A percentile compares a stretch with the other conserved stretches of the same genome.
Conservation (phyloP, 495 filamentous ascomycete genomes). For the Aspergillus affinis region DNA sequence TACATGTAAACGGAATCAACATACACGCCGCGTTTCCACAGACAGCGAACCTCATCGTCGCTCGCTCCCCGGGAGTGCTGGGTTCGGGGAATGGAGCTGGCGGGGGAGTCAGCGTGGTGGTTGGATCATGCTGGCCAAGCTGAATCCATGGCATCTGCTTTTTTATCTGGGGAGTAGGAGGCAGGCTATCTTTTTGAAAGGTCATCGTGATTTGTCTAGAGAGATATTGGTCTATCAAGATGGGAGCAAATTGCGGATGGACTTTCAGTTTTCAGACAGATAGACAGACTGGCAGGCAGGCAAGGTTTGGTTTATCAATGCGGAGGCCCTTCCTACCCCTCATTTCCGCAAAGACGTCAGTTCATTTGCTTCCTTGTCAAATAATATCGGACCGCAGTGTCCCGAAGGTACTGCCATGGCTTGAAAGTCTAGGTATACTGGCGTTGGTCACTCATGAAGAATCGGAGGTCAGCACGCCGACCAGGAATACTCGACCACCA, state of each 20-base stretch:
- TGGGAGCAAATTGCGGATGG: too few relatives aligned
- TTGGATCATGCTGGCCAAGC: constrained; percentile 18
- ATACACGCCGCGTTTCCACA: constrained; percentile 56
- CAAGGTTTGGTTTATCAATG: too few relatives aligned
- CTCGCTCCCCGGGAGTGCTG: constrained; percentile 45
- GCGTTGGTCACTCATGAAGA: too few relatives aligned
- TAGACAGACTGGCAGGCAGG: too few relatives aligned
- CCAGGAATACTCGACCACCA: too few relatives aligned
- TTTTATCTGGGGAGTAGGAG: neutral
- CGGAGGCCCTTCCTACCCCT: too few relatives aligned
- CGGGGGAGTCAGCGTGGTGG: constrained; percentile 47
- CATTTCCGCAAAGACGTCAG: neutral
- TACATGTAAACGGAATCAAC: neutral
- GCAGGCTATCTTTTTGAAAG: neutral
- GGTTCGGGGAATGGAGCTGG: constrained; percentile 43
- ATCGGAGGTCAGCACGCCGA: too few relatives aligned
- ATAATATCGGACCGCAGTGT: too few relatives aligned
- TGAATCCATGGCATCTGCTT: constrained; percentile 25
- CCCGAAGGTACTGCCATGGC: too few relatives aligned
- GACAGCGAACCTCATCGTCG: constrained; percentile 56
- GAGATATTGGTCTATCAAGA: neutral
- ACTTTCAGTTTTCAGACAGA: too few relatives aligned
- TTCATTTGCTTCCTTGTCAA: neutral
- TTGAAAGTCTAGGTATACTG: too few relatives aligned
- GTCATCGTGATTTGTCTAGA: neutral